These are phyloP conservation scores for Globisporangium lucens DNA, from an alignment of 352 stramenopile species.

Conservation along the genomic window DNA sequence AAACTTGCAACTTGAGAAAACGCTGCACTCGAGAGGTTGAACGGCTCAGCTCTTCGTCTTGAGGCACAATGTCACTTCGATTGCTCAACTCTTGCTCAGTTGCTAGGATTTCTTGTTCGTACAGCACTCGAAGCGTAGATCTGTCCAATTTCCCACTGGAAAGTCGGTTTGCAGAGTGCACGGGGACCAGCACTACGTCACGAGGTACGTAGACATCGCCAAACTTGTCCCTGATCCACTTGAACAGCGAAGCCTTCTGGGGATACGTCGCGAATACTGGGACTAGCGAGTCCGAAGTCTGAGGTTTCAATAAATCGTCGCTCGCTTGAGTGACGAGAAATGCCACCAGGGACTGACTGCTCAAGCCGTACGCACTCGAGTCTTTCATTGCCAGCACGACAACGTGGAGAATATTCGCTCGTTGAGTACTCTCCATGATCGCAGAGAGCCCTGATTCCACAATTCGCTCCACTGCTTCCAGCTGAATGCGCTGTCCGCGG, in stretches of 20 bases:
- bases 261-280: slow-evolving; percentile 10
- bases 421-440: slow-evolving; percentile 11
- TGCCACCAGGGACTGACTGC: slow-evolving; percentile 9
- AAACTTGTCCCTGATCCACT: slow-evolving; percentile 30
- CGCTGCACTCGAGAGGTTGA: neutral
- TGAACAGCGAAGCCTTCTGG: slow-evolving; percentile 19
- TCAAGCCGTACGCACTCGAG: neutral
- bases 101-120: neutral
- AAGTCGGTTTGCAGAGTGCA: slow-evolving; percentile 22
- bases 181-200: slow-evolving; percentile 18
- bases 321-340: slow-evolving; percentile 5
- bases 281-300: neutral
- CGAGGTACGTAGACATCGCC: slow-evolving; percentile 31
- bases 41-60: neutral
- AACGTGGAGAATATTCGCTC: neutral
- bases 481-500: slow-evolving; percentile 43
- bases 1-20: slow-evolving; percentile 9
- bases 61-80: too few relatives aligned
- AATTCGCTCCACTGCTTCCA: slow-evolving; percentile 43
- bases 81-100: neutral
- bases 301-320: neutral
- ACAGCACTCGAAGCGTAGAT: slow-evolving; percentile 16
- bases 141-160: slow-evolving; percentile 47
- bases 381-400: slow-evolving; percentile 10
- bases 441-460: slow-evolving; percentile 17